Percentiles rank a stretch among this genome's conserved stretches.
Evolutionary conservation across 164 flowering plant species (phyloP).

Genomic region (Nelumbo lutea): DNA sequence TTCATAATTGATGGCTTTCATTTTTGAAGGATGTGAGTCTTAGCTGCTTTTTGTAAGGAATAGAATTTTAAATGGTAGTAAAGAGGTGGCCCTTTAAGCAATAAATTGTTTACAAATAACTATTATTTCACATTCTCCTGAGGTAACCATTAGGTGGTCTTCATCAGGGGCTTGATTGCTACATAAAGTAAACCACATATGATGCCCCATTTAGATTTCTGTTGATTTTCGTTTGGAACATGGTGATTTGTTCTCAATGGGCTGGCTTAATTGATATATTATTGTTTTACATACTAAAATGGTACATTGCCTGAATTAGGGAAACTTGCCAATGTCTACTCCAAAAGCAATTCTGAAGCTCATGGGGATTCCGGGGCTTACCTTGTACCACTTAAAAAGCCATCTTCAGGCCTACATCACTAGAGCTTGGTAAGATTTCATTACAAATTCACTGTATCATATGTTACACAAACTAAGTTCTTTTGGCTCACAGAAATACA

Average conservation of each 20-base stretch:
- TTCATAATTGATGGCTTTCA: not conserved
- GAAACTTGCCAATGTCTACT: constrained; percentile 74
- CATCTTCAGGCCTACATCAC: constrained; percentile 57
- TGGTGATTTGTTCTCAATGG: no score
- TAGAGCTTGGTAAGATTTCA: not conserved
- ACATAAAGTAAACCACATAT: not conserved
- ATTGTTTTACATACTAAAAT: not conserved
- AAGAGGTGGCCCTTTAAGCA: constrained; percentile 95
- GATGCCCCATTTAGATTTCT: no score
- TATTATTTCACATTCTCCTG: constrained; percentile 68
- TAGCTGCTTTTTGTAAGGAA: constrained; percentile 63
- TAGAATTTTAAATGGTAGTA: constrained; percentile 80
- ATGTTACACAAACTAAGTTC: constrained; percentile 10
- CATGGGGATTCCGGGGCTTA: constrained; percentile 94
- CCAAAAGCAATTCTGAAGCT: constrained; percentile 92
- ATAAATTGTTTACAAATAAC: constrained; percentile 87
- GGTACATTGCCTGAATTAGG: constrained; percentile 41
- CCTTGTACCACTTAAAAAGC: constrained; percentile 84
- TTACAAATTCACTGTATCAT: not conserved
- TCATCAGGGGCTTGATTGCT: not conserved
- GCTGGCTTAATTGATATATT: not conserved
- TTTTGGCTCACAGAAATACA: constrained; percentile 55
- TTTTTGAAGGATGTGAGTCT: constrained; percentile 85
- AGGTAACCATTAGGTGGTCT: constrained; percentile 38
- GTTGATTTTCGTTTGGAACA: no score